A percentile compares a stretch with the other conserved stretches of the same genome.
Evolutionary conservation across 139 green algal genomes (phyloP).

Genomic region (Chlorella sorokiniana): DNA sequence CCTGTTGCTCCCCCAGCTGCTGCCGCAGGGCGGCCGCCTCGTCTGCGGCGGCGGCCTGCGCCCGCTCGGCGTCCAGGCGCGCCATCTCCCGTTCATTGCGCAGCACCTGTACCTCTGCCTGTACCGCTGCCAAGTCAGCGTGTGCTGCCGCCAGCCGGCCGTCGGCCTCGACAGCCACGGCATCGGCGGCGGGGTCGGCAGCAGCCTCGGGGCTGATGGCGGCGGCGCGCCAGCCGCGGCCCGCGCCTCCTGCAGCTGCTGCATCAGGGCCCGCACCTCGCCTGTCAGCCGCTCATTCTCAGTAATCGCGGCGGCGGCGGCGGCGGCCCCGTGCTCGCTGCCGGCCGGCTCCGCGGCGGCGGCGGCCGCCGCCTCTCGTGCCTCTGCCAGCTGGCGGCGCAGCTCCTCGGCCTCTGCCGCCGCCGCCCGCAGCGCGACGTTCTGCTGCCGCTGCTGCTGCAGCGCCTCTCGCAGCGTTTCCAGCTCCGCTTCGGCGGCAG

Average conservation of each 20-base stretch:
- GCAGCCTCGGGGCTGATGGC: not conserved
- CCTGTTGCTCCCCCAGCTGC: constrained; percentile 4
- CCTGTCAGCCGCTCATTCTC: constrained; percentile 2
- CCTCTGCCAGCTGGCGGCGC: not conserved
- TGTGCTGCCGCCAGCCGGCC: not conserved
- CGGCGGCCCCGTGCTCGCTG: too few species aligned
- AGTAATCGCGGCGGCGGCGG: not conserved
- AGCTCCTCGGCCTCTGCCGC: not conserved
- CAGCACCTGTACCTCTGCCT: constrained; percentile 1
- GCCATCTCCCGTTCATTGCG: not conserved
- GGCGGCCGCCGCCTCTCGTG: not conserved
- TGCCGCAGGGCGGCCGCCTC: not conserved
- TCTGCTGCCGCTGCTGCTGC: constrained; percentile 7
- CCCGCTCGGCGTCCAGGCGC: not conserved
- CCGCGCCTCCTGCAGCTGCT: not conserved
- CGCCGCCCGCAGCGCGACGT: not conserved
- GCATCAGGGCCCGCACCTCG: constrained; percentile 9
- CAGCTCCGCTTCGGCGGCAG: not conserved
- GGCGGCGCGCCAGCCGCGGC: not conserved
- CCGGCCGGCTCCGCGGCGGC: not conserved
- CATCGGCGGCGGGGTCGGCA: not conserved
- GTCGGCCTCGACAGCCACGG: not conserved
- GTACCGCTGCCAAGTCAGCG: not conserved
- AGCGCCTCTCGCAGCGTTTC: not conserved
- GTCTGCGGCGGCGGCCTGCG: not conserved